Base-by-base conservation (phyloP, 352 stramenopile genomes). In the Phytophthora litchii region DNA sequence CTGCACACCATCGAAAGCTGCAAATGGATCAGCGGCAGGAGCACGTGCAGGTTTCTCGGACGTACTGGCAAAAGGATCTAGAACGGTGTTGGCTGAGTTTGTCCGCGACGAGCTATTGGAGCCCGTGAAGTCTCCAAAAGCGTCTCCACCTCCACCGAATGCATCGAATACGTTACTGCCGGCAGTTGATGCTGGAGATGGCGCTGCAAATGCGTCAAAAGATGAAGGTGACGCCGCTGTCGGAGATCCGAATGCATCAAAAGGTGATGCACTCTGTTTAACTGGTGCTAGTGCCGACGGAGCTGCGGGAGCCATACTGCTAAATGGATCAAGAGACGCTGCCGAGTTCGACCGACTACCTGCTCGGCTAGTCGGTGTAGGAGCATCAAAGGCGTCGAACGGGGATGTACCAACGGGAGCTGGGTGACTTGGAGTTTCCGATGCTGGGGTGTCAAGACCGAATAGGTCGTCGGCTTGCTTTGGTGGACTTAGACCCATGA, bases 401-500 rank as follows among this genome's bases (percentile, higher is more conserved):
- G 71, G 61, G 40, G 70, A 81, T 11, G 73, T 59, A n/a, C 61
- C 43, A 35, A 43, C 41, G 16, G 64, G 29, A 19, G 47, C 17
- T 43, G 53, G 38, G 4, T 50, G 60, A 32, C 35, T 74, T 10
- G 44, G 14, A 40, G 38, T 60, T 38, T 54, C 50, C 36, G 66
- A 37, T 37, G 66, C 45, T 38, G 78, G 60, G 3, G 75, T 51
- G 13, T 85, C 72, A 51, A 92, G 87, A 3, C 70, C 71, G 43
- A 88, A 91, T 11, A 74, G 80, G 31, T 88, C 77, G 11, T 73
- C 41, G 14, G 51, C 47, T 56, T 68, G 63, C 38, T 76, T 78
- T 23, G 63, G 51, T 8, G 84, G 69, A 32, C 78, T 88, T 29
- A 90, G 79, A 27, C 77, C 83, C 64, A 94, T 78, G 17, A 92